phyloP scores from a whole-genome alignment of 108 stramenopile genomes.

The Conticribra weissflogii region DNA sequence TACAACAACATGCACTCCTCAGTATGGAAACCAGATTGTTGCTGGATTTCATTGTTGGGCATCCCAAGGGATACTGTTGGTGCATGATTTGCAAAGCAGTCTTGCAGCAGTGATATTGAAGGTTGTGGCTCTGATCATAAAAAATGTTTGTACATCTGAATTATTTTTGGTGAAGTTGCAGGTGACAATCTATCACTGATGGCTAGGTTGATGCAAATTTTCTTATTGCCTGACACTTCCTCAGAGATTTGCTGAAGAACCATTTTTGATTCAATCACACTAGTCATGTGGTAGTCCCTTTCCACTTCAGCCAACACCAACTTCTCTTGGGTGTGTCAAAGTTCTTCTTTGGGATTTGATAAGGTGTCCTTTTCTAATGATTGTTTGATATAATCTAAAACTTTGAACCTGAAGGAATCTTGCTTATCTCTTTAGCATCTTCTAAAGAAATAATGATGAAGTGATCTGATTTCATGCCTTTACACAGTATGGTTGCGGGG shows the following conservation, averaged over 20 bases:
- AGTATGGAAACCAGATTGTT: constrained; percentile 19
- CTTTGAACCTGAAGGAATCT: too few species aligned
- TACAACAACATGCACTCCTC: constrained; percentile 16
- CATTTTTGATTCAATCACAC: neutral
- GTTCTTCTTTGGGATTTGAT: too few species aligned
- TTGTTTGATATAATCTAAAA: too few species aligned
- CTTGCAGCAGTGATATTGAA: too few species aligned
- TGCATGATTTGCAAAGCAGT: neutral
- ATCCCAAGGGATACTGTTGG: constrained; percentile 1
- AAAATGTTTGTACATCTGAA: too few species aligned
- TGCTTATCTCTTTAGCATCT: neutral
- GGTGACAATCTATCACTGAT: too few species aligned
- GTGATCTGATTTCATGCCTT: neutral
- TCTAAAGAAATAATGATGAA: neutral
- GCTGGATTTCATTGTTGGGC: constrained; percentile 5
- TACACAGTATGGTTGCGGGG: neutral
- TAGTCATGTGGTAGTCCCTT: neutral
- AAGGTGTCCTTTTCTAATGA: too few species aligned
- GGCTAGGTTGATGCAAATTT: neutral
- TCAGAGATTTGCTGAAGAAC: constrained; percentile 3
- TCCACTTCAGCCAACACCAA: neutral
- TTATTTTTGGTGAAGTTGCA: too few species aligned
- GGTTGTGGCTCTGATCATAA: neutral
- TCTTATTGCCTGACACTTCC: too few species aligned
- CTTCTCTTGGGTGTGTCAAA: too few species aligned